Evolutionary conservation across 2,329 filamentous ascomycete genomes (phyloP), one percentile per base, ranked within the genome.

Genomic region (Fusarium sulawesiense): DNA sequence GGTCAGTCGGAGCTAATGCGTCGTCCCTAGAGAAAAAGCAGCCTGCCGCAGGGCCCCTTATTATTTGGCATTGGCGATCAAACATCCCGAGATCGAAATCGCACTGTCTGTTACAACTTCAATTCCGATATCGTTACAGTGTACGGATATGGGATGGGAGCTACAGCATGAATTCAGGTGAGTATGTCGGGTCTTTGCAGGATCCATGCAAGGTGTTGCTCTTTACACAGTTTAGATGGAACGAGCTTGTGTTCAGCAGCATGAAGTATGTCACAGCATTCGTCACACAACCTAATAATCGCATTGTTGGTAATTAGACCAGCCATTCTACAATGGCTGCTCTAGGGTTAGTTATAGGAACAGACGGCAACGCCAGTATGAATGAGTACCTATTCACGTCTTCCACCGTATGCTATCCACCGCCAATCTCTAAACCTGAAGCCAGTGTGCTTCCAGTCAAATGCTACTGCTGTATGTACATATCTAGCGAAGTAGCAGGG

Each of bases 1-100:
- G 20, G 45, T 51, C 18, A 7, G 18, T 41, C 40, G 49, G 48
- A 56, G 45, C 41, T 60, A 62, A 47, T 32, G 41, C 42, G 51
- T 37, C 42, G 51, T 37, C n/a, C 34, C 34, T 37, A n/a, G 21
- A 9, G 20, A 56, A 47, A 66, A 60, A 51, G 53, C 41, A 51
- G 54, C 50, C 49, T 64, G 55, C 44, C 47, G 49, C 44, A 64
- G 68, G 68, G 53, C 68, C 68, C 68, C 64, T 68, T 70, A 70
- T 51, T 64, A 68, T 57, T 67, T 68, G 55, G 29, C 62, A 66
- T 60, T 70, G 68, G 56, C 55, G 68, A 70, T 70, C 68, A 70
- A 70, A 60, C 68, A 51, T n/a, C 58, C 51, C 54, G 47, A 47
- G 60, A 68, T 70, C 49, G 23, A 59, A 68, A 56, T 59, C 51